Conservation (phyloP, 176 grass and related monocot species). For the Oryza nivara region DNA sequence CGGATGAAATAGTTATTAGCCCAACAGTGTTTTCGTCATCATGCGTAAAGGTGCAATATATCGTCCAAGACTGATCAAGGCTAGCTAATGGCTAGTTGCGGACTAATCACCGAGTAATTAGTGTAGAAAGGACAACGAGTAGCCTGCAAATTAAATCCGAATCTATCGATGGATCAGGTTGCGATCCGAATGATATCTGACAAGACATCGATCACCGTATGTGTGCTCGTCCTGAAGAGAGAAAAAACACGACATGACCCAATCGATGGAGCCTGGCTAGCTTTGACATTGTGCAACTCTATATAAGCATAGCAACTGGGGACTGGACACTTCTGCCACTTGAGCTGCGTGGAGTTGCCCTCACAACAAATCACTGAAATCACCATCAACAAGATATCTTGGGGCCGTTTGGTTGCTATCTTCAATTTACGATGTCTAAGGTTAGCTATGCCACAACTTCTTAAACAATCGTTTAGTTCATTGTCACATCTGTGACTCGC, state of each 20-base stretch:
- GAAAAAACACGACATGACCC: background rate
- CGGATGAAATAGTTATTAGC: too few relatives aligned
- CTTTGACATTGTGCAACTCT: background rate
- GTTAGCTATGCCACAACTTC: too few relatives aligned
- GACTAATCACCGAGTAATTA: background rate
- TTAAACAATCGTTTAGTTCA: too few relatives aligned
- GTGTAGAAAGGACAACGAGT: too few relatives aligned
- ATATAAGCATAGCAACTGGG: background rate
- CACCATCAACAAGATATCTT: background rate
- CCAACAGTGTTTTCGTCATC: too few relatives aligned
- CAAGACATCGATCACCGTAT: background rate
- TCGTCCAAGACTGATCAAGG: background rate
- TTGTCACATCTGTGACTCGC: too few relatives aligned
- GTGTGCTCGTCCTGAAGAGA: background rate
- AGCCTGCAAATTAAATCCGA: too few relatives aligned
- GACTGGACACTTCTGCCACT: background rate
- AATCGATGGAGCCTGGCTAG: background rate
- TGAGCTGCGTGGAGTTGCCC: background rate
- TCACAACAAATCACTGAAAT: background rate
- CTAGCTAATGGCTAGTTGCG: background rate
- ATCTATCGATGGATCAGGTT: too few relatives aligned
- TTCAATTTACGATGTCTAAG: too few relatives aligned
- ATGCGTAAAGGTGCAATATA: background rate
- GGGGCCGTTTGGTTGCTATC: too few relatives aligned
- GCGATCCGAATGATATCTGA: conserved; percentile 3